Conservation (phyloP, 768 basidiomycete genomes). For the Heimioporus sp. region DNA sequence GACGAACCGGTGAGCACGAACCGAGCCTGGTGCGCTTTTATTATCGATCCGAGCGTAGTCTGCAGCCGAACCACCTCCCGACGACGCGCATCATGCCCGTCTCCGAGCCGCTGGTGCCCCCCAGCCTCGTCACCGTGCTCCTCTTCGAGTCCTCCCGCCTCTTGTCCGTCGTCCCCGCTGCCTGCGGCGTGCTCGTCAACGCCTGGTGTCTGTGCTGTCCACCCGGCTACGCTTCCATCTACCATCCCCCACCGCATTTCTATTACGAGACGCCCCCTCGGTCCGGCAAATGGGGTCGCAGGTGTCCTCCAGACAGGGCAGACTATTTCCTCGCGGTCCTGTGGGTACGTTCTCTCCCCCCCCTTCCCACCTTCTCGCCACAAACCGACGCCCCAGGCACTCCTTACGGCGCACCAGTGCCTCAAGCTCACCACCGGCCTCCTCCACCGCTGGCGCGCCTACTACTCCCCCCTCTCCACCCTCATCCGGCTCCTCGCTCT, state of each 20-base stretch:
- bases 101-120: constrained; percentile 50
- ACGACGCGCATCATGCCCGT: constrained; percentile 60
- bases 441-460: constrained; percentile 83
- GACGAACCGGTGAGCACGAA: constrained; percentile 63
- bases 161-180: constrained; percentile 69
- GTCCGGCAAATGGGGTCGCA: constrained; percentile 24
- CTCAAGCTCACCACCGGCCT: constrained; percentile 86
- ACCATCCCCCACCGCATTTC: constrained; percentile 2
- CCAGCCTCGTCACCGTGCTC: constrained; percentile 49
- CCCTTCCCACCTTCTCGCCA: not conserved
- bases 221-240: constrained; percentile 28
- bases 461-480: constrained; percentile 86
- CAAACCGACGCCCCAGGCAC: constrained; percentile 45
- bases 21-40: too few relatives aligned
- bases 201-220: constrained; percentile 51
- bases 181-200: constrained; percentile 64
- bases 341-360: constrained; percentile 51
- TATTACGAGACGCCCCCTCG: not conserved
- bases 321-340: constrained; percentile 68
- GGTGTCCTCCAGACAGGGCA: constrained; percentile 47
- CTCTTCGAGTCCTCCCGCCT: constrained; percentile 71
- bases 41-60: too few relatives aligned
- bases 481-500: constrained; percentile 89
- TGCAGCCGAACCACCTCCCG: constrained; percentile 66
- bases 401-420: constrained; percentile 88